Percentiles rank a stretch among this genome's conserved stretches.
These are phyloP conservation scores for Aureobasidium sp. DNA, from an alignment of 2,329 filamentous ascomycete species.

Conservation along the genomic window DNA sequence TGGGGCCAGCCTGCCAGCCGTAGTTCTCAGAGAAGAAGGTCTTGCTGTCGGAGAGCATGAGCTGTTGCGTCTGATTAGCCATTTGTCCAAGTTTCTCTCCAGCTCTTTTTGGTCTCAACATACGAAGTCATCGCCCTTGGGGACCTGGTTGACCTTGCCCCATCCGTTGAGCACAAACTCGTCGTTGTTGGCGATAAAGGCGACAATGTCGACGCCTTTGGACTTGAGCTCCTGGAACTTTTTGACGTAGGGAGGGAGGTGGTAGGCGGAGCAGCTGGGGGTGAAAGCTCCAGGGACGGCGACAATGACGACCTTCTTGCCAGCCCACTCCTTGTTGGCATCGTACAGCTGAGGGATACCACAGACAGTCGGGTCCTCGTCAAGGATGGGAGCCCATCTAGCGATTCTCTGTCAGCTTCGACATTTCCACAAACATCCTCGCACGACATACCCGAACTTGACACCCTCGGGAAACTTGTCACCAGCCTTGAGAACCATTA, in stretches of 20 bases:
- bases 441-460: constrained; percentile 58
- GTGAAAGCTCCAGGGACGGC: constrained; percentile 73
- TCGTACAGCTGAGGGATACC: constrained; percentile 72
- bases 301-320: constrained; percentile 67
- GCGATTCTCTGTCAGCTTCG: background rate
- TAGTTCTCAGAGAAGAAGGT: constrained; percentile 60
- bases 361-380: constrained; percentile 65
- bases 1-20: constrained; percentile 59
- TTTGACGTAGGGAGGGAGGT: constrained; percentile 73
- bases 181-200: constrained; percentile 80
- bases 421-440: background rate
- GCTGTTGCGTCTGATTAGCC: constrained; percentile 19
- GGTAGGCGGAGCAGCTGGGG: constrained; percentile 73
- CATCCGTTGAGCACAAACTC: constrained; percentile 67
- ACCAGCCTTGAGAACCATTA: constrained; percentile 67
- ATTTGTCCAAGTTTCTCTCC: too few species aligned
- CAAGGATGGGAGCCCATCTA: constrained; percentile 72
- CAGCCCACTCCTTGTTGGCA: constrained; percentile 66
- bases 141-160: constrained; percentile 74
- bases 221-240: constrained; percentile 62
- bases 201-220: constrained; percentile 77
- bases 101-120: too few species aligned
- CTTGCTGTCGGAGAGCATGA: constrained; percentile 71
- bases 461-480: constrained; percentile 77
- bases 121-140: constrained; percentile 58